Base-by-base conservation (phyloP, 257 asterid species). In the Nyctanthes arbortristis region DNA sequence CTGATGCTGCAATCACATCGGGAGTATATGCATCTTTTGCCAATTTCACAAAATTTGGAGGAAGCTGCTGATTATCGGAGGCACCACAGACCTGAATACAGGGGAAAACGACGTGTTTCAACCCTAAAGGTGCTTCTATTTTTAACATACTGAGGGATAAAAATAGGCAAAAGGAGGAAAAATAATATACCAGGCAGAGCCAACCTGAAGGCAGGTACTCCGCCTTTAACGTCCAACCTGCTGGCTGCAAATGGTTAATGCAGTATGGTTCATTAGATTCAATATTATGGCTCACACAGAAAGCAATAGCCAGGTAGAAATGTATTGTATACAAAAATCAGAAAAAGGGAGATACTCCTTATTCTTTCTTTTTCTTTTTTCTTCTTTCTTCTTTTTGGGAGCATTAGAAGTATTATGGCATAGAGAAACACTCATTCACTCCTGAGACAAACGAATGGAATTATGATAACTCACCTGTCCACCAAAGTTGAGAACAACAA, bases 401-500 rank as follows among this genome's bases (percentile, higher is more conserved):
- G n/a, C n/a, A n/a, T n/a, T n/a, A n/a, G n/a, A n/a, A n/a, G n/a
- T n/a, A n/a, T n/a, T n/a, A n/a, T n/a, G n/a, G n/a, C n/a, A n/a
- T n/a, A n/a, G n/a, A 36, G 11, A 36, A 0, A 36, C 11, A 36
- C 40, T 9, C 35, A 36, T 0, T 2, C 13, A 36, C 40, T 7
- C 40, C 14, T 0, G 40, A 36, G 40, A 36, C 40, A 36, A 36
- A 2, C 11, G 14, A 9, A 9, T 36, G 14, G 40, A 36, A 36
- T 36, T 36, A 36, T 20, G 3, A 45, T 63, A 30, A 67, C 45
- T 34, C 79, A 91, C 99, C 96, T 93, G 97, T 63, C 99, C 99
- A 32, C 99, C 99, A 72, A 93, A 91, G 85, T 93, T 93, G 74
- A 93, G 96, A 74, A 93, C 91, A 60, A 87, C 94, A 66, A 89